Percentiles rank a stretch among this genome's conserved stretches.
These are phyloP conservation scores for Blastosporella zonata DNA, from an alignment of 1,284 basidiomycete species.

Conservation along the genomic window DNA sequence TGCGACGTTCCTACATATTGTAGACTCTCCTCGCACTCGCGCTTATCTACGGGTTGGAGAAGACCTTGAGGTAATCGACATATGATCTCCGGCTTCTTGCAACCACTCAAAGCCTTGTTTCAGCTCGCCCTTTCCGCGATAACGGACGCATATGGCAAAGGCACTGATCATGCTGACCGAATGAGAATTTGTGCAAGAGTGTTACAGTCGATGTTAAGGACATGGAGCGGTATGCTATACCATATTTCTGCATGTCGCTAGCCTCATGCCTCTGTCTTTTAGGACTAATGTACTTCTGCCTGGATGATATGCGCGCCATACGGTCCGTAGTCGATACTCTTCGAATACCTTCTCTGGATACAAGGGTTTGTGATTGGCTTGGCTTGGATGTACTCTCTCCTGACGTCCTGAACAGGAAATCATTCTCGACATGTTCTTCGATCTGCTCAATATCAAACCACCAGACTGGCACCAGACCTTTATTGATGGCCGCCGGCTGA, in stretches of 20 bases:
- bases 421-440: conserved; percentile 91
- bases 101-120: conserved; percentile 7
- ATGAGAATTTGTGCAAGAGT: conserved; percentile 78
- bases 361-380: conserved; percentile 55
- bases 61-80: conserved; percentile 80
- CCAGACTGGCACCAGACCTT: conserved; percentile 91
- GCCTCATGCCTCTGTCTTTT: conserved; percentile 10
- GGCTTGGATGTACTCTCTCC: background rate
- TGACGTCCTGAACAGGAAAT: conserved; percentile 60
- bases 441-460: conserved; percentile 87
- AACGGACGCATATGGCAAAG: conserved; percentile 89
- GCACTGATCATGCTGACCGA: conserved; percentile 70
- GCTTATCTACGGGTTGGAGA: conserved; percentile 78
- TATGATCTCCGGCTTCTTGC: background rate
- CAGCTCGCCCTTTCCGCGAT: conserved; percentile 84
- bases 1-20: conserved; percentile 78
- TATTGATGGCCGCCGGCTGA: conserved; percentile 81
- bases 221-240: conserved; percentile 81
- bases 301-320: conserved; percentile 85
- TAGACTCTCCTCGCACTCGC: conserved; percentile 85
- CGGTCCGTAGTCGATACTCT: conserved; percentile 84
- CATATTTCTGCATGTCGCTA: background rate
- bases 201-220: conserved; percentile 81
- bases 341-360: conserved; percentile 83
- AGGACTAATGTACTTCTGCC: conserved; percentile 92